phyloP scores from a whole-genome alignment of 2,329 filamentous ascomycete species.

The Alternaria sp. region DNA sequence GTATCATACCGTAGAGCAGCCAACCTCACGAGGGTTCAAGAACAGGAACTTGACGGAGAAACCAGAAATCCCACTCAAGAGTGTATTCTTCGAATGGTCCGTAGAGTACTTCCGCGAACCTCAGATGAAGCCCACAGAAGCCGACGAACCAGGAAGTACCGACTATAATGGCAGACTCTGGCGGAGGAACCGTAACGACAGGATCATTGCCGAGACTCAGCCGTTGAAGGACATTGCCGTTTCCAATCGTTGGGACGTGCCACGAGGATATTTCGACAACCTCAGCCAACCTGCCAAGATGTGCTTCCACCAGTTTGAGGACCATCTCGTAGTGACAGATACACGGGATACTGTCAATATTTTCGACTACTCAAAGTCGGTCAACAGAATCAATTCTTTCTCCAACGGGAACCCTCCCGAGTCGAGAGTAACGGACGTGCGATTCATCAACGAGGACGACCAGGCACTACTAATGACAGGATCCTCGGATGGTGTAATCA shows the following conservation, averaged over 20 bases:
- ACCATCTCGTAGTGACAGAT: constrained; percentile 91
- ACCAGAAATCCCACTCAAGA: constrained; percentile 76
- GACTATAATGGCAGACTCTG: constrained; percentile 96
- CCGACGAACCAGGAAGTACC: constrained; percentile 92
- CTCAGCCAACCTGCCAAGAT: constrained; percentile 88
- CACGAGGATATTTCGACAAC: constrained; percentile 84
- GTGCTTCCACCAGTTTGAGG: constrained; percentile 97
- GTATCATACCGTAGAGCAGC: constrained; percentile 76
- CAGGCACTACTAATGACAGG: constrained; percentile 93
- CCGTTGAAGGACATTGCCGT: constrained; percentile 89
- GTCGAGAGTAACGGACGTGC: constrained; percentile 91
- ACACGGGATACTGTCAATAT: constrained; percentile 86
- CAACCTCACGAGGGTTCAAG: constrained; percentile 77
- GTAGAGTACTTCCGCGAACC: constrained; percentile 97
- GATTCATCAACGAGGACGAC: constrained; percentile 98
- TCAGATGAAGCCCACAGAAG: constrained; percentile 95
- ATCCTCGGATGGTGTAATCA: constrained; percentile 91
- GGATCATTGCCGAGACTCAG: constrained; percentile 89
- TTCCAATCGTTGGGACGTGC: constrained; percentile 84
- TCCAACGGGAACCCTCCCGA: constrained; percentile 92
- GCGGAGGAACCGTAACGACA: constrained; percentile 90
- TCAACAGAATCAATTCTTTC: constrained; percentile 82
- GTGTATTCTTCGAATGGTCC: constrained; percentile 91
- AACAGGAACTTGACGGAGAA: constrained; percentile 64
- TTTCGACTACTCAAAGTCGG: constrained; percentile 72